phyloP scores from a whole-genome alignment of 2,329 filamentous ascomycete genomes.

The Penicillium olsonii region DNA sequence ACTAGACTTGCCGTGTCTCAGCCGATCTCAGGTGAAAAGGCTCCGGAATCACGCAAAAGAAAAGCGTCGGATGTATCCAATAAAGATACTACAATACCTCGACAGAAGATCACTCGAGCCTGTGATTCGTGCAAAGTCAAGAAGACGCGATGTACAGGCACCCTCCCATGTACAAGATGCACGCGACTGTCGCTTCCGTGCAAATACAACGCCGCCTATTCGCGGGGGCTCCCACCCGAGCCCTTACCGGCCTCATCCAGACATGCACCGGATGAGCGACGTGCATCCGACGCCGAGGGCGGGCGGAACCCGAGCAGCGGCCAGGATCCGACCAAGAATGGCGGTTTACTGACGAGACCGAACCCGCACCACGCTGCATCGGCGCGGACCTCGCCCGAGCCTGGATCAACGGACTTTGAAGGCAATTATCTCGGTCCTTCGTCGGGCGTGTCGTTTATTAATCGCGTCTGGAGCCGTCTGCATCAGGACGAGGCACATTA shows the following conservation, averaged over 20 bases:
- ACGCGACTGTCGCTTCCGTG: constrained; percentile 34
- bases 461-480: constrained; percentile 69
- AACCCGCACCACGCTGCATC: constrained; percentile 18
- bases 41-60: constrained; percentile 27
- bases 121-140: constrained; percentile 43
- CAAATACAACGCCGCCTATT: constrained; percentile 41
- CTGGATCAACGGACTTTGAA: constrained; percentile 52
- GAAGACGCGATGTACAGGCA: constrained; percentile 42
- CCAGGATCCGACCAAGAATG: background rate
- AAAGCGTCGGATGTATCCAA: constrained; percentile 28
- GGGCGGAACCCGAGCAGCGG: background rate
- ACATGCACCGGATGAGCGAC: background rate
- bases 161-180: constrained; percentile 38
- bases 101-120: constrained; percentile 42
- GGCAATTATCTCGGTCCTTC: constrained; percentile 59
- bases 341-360: constrained; percentile 1
- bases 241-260: constrained; percentile 23
- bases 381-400: constrained; percentile 46
- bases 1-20: constrained; percentile 15
- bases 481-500: constrained; percentile 53
- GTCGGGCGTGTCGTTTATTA: constrained; percentile 57
- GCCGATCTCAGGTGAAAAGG: constrained; percentile 7
- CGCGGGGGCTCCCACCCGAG: constrained; percentile 38
- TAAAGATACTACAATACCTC: constrained; percentile 21
- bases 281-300: background rate